These are phyloP conservation scores for Miscanthus lutarioriparius DNA, from an alignment of 176 grass and related monocot species.

Conservation along the genomic window DNA sequence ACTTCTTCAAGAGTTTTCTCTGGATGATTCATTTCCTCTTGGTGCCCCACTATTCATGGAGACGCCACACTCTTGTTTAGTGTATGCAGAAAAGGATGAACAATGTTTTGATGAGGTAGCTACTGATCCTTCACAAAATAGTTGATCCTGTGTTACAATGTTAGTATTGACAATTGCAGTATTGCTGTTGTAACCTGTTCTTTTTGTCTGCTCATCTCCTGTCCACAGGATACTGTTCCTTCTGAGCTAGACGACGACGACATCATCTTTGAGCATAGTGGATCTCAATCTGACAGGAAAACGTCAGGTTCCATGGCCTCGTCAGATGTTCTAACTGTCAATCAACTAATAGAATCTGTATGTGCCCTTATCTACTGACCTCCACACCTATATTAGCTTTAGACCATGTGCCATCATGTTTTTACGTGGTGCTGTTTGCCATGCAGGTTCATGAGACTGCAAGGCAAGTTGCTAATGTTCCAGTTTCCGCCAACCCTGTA, in stretches of 20 bases:
- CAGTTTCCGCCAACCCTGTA: constrained; percentile 56
- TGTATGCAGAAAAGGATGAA: constrained; percentile 56
- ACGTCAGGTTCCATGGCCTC: constrained; percentile 69
- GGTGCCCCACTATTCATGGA: constrained; percentile 81
- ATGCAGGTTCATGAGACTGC: constrained; percentile 84
- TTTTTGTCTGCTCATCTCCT: constrained; percentile 36
- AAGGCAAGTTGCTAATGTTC: constrained; percentile 57
- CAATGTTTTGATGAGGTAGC: constrained; percentile 73
- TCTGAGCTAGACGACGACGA: constrained; percentile 66
- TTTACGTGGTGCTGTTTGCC: constrained; percentile 3
- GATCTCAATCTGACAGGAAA: constrained; percentile 76
- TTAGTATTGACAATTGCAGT: not conserved
- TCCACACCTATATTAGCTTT: not conserved
- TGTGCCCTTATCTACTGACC: constrained; percentile 24
- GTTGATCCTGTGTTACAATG: constrained; percentile 13
- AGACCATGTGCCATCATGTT: not conserved
- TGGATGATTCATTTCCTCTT: constrained; percentile 86
- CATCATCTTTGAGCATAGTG: constrained; percentile 58
- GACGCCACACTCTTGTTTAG: constrained; percentile 60
- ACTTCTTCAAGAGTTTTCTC: constrained; percentile 79
- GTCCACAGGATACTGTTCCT: constrained; percentile 69
- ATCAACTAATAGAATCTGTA: constrained; percentile 94
- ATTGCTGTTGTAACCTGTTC: constrained; percentile 11
- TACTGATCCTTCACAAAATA: constrained; percentile 33
- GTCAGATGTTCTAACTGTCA: constrained; percentile 80